These are phyloP conservation scores for Cymbopogon citratus DNA, from an alignment of 176 grass and related monocot genomes.

Conservation along the genomic window DNA sequence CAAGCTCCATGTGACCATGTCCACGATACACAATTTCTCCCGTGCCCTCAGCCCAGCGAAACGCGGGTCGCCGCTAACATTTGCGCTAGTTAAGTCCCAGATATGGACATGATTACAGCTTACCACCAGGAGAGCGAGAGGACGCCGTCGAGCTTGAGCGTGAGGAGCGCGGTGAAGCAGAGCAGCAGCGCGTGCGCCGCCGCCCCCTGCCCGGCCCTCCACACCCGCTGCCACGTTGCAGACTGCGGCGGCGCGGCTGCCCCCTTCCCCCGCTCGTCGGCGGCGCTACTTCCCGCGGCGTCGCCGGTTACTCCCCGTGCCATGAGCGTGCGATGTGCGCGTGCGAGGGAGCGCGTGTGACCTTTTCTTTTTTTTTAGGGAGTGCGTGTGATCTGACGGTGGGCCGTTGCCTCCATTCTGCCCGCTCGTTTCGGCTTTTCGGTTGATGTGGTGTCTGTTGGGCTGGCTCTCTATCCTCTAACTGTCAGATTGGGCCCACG, in stretches of 20 bases:
- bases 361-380: not conserved
- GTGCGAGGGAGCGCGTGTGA: not conserved
- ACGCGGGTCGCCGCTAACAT: not conserved
- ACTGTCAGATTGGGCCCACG: too few relatives aligned
- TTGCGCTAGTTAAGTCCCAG: not conserved
- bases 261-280: not conserved
- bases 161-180: constrained; percentile 71
- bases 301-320: constrained; percentile 2
- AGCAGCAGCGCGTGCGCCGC: constrained; percentile 61
- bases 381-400: not conserved
- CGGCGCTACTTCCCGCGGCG: not conserved
- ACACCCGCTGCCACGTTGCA: constrained; percentile 46
- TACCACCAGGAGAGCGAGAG: constrained; percentile 64
- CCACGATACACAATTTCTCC: constrained; percentile 2
- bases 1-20: too few relatives aligned
- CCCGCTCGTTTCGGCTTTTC: not conserved
- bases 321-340: constrained; percentile 6
- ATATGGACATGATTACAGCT: not conserved
- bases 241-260: not conserved
- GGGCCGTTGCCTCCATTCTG: not conserved
- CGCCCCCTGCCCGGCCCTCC: constrained; percentile 45
- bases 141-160: constrained; percentile 65
- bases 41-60: not conserved
- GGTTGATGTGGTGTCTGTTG: not conserved
- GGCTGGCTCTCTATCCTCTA: too few relatives aligned